Evolutionary conservation across 1,139 yeast genomes (phyloP).

Genomic region (Zhuliangozyma blackwelliae): DNA sequence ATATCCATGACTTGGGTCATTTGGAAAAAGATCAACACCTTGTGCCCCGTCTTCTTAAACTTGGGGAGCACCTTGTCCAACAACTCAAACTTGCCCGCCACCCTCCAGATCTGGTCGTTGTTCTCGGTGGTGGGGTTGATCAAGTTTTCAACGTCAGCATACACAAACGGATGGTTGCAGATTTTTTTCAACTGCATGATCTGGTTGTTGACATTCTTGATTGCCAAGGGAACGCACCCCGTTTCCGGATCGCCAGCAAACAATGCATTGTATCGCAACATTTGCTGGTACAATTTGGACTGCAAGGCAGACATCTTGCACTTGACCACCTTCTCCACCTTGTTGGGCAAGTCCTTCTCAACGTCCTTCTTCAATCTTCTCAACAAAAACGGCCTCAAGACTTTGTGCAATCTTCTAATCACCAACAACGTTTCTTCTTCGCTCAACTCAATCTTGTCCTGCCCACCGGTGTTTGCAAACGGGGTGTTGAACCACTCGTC

Average conservation of each 20-base stretch:
- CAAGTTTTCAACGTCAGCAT: conserved; percentile 87
- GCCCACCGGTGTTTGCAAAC: conserved; percentile 77
- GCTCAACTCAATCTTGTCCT: conserved; percentile 70
- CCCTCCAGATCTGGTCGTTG: conserved; percentile 71
- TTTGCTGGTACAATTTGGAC: conserved; percentile 69
- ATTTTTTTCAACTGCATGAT: conserved; percentile 95
- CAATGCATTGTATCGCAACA: conserved; percentile 66
- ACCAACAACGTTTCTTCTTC: conserved; percentile 95
- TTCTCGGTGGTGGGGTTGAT: conserved; percentile 73
- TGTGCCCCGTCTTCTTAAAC: conserved; percentile 68
- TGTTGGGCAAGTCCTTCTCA: conserved; percentile 92
- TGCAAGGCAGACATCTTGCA: conserved; percentile 93
- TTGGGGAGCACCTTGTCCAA: conserved; percentile 73
- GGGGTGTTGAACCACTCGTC: conserved; percentile 90
- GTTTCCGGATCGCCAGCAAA: conserved; percentile 53
- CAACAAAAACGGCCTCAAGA: conserved; percentile 86
- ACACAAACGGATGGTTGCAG: conserved; percentile 96
- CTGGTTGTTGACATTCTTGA: conserved; percentile 86
- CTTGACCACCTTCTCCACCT: conserved; percentile 90
- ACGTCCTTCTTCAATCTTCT: conserved; percentile 96
- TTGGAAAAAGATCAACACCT: conserved; percentile 78
- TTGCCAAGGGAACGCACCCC: conserved; percentile 46
- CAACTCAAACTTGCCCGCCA: conserved; percentile 74
- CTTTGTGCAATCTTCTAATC: conserved; percentile 93
- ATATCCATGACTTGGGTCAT: conserved; percentile 90